phyloP scores from a whole-genome alignment of 495 filamentous ascomycete species.

The Aspergillus baeticus region DNA sequence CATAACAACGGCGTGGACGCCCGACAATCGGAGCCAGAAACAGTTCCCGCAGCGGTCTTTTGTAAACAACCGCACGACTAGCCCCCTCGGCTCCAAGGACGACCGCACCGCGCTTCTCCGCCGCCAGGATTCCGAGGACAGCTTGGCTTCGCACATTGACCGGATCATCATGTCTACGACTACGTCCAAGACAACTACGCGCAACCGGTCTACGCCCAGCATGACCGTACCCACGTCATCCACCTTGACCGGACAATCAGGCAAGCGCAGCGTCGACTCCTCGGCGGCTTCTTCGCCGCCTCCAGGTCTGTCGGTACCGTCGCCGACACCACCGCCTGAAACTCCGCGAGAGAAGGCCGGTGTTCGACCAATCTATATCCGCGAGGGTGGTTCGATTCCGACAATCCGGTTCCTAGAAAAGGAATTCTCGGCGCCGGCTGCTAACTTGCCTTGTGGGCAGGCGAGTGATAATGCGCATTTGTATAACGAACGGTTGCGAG shows the following conservation, averaged over 20 bases:
- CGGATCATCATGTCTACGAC: conserved; percentile 47
- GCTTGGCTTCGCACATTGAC: conserved; percentile 46
- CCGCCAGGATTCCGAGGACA: conserved; percentile 44
- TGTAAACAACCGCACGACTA: conserved; percentile 14
- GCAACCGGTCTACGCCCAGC: conserved; percentile 37
- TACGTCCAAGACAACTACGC: conserved; percentile 37
- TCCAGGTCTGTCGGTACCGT: not conserved
- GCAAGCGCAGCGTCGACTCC: not conserved
- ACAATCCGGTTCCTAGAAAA: conserved; percentile 92
- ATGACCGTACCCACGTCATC: conserved; percentile 55
- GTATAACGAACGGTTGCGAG: conserved; percentile 86
- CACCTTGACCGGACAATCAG: conserved; percentile 46
- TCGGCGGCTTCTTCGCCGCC: not conserved
- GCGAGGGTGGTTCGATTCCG: conserved; percentile 93
- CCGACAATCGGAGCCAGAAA: conserved; percentile 27
- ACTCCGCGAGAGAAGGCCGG: conserved; percentile 6
- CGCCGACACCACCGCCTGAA: not conserved
- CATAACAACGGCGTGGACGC: conserved; percentile 75
- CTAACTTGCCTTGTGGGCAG: conserved; percentile 92
- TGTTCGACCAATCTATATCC: conserved; percentile 72
- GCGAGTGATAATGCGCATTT: conserved; percentile 93
- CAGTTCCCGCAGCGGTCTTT: conserved; percentile 21
- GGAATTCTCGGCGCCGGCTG: conserved; percentile 88
- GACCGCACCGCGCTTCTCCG: conserved; percentile 20
- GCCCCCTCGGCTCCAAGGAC: conserved; percentile 11